These are phyloP conservation scores for Thelonectria discophora DNA, from an alignment of 2,329 filamentous ascomycete genomes.

Conservation along the genomic window DNA sequence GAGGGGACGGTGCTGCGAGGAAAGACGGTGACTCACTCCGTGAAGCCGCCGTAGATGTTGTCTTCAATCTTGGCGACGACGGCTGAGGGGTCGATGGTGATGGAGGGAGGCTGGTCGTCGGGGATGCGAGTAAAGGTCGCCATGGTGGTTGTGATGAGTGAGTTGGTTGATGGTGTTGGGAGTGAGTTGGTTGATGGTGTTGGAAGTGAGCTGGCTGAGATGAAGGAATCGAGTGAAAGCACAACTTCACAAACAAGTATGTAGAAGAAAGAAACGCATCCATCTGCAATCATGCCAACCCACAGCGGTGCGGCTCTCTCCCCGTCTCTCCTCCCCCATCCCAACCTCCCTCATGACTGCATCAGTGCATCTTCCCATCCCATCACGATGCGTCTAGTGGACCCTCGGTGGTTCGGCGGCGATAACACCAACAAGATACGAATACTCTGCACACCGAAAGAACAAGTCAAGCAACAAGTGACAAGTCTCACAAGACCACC, in stretches of 20 bases:
- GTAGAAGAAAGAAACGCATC: background rate
- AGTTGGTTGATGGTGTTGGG: background rate
- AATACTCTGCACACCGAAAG: background rate
- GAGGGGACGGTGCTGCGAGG: background rate
- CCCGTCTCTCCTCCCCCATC: background rate
- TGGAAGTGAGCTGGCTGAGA: background rate
- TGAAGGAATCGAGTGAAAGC: too few relatives aligned
- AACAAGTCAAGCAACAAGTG: too few relatives aligned
- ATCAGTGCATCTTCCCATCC: background rate
- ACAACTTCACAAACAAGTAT: too few relatives aligned
- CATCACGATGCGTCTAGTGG: background rate
- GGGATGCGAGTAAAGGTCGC: conserved; percentile 76
- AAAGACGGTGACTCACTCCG: conserved; percentile 67
- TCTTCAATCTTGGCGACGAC: conserved; percentile 78
- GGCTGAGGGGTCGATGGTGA: conserved; percentile 71
- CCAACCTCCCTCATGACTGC: background rate
- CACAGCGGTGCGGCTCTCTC: background rate
- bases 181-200: background rate
- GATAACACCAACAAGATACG: background rate
- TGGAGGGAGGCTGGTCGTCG: conserved; percentile 68
- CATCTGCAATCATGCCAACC: too few relatives aligned
- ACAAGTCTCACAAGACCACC: too few relatives aligned
- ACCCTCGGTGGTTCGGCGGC: conserved; percentile 17
- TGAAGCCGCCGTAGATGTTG: conserved; percentile 86
- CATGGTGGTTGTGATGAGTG: conserved; percentile 56